These are phyloP conservation scores for Agastache rugosa DNA, from an alignment of 257 asterid genomes.

Conservation along the genomic window DNA sequence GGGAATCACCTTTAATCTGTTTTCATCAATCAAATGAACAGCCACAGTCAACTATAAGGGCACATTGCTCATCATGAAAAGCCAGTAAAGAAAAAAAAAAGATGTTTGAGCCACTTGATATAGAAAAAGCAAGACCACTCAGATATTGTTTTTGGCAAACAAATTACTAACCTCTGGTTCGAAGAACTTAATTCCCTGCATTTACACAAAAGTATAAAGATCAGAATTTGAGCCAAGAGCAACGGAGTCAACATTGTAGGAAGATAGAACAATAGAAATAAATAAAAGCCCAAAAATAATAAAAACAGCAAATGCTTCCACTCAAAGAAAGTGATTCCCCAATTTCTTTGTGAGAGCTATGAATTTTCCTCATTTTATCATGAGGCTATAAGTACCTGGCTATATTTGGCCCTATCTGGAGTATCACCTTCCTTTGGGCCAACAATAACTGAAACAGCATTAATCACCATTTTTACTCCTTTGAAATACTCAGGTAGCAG, in stretches of 20 bases:
- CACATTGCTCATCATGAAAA: constrained; percentile 24
- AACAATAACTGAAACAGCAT: constrained; percentile 90
- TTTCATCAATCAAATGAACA: constrained; percentile 44
- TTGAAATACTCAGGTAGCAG: constrained; percentile 77
- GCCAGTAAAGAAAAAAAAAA: constrained; percentile 18
- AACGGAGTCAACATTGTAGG: constrained; percentile 21
- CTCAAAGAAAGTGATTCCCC: neutral
- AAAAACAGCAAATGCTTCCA: neutral
- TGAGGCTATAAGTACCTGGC: constrained; percentile 62
- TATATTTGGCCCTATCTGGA: constrained; percentile 93
- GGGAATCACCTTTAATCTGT: constrained; percentile 96
- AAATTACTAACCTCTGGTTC: constrained; percentile 87
- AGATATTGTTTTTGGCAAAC: constrained; percentile 37
- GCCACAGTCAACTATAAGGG: constrained; percentile 21
- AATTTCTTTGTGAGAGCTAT: neutral
- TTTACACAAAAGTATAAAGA: constrained; percentile 27
- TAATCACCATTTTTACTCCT: constrained; percentile 82
- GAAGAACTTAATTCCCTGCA: constrained; percentile 97
- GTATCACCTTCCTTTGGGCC: constrained; percentile 99
- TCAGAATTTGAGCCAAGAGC: constrained; percentile 16
- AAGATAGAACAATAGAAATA: constrained; percentile 12
- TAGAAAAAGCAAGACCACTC: constrained; percentile 28
- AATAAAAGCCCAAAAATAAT: neutral
- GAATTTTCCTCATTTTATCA: constrained; percentile 8
- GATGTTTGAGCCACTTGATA: constrained; percentile 24